A percentile compares a stretch with the other conserved stretches of the same genome.
Conservation (phyloP, 352 stramenopile species). For the Pythium dissimile region DNA sequence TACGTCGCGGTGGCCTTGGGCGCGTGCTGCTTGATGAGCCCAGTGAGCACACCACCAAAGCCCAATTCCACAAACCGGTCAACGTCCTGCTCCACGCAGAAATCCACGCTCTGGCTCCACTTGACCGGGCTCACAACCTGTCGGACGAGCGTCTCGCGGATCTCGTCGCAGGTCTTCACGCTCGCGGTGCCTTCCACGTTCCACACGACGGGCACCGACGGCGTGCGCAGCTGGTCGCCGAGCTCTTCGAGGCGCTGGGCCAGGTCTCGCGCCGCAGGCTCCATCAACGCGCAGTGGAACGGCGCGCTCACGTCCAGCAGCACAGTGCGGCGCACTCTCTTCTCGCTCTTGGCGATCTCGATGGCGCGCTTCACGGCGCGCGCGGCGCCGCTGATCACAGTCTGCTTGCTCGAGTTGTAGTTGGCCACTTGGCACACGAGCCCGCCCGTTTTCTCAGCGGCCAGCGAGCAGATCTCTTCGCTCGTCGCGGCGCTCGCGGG, state of each 20-base stretch:
- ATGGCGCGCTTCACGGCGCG: constrained; percentile 50
- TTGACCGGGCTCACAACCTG: constrained; percentile 68
- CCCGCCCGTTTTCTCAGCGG: constrained; percentile 27
- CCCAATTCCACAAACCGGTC: constrained; percentile 69
- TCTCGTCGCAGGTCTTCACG: constrained; percentile 34
- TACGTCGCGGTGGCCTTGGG: constrained; percentile 27
- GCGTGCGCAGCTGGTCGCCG: constrained; percentile 27
- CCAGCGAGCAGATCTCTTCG: constrained; percentile 50
- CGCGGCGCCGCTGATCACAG: constrained; percentile 69
- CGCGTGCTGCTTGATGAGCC: constrained; percentile 73
- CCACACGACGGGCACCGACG: constrained; percentile 71
- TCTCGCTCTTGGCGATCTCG: constrained; percentile 54
- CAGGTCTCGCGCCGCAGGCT: constrained; percentile 50
- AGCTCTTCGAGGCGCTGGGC: constrained; percentile 30
- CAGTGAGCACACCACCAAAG: constrained; percentile 62
- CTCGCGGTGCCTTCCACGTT: constrained; percentile 61
- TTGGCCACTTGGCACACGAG: constrained; percentile 77
- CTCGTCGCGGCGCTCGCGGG: constrained; percentile 44
- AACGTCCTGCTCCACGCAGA: constrained; percentile 44
- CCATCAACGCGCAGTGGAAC: constrained; percentile 84
- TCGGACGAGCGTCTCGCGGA: constrained; percentile 43
- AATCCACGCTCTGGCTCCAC: constrained; percentile 82
- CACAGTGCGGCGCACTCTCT: constrained; percentile 68
- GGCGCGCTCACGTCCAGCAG: constrained; percentile 77
- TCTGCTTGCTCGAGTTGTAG: constrained; percentile 87